Evolutionary conservation across 441 rosid species (phyloP), one percentile per base, ranked within the genome.

Genomic region (Syzygium malaccense): DNA sequence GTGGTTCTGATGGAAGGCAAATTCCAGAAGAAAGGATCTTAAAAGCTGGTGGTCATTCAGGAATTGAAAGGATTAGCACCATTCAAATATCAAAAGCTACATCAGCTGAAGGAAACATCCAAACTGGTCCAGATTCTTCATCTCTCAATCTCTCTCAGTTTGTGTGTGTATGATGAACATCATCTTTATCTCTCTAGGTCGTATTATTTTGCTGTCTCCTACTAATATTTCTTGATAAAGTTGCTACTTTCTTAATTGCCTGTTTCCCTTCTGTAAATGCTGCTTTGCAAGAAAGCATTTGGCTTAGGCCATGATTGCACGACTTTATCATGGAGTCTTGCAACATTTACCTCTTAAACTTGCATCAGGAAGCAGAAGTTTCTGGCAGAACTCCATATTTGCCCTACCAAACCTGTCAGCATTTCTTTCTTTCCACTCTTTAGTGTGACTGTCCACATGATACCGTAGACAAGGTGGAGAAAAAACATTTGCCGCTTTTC

Each of bases 1-100:
- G 79, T 85, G 97, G 93, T 89, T 89, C 93, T 88, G 96, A 90
- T 90, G 96, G 91, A 87, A 93, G 96, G 92, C 95, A 91, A 92
- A 4, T 88, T 91, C 91, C 90, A 64, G 93, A 91, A 90, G 93
- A 92, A 87, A 92, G 88, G 87, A 93, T 92, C 88, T 57, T 92
- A 89, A 91, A 90, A 92, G 89, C 86, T 85, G 57, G 85, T 86
- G 95, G 90, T 79, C 92, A 91, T 86, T 88, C 91, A 88, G 95
- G 93, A 86, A 92, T 94, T 89, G 92, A 94, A 89, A 94, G 96
- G 92, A 91, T 94, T 53, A 91, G 95, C 89, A 88, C 90, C 88
- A 93, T 94, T 90, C 95, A 93, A 15, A 91, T 95, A 89, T 93
- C 99, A 89, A 95, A 93, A 91, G 93, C 88, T 62, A 78, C 91